Base-by-base conservation (phyloP, 2,329 filamentous ascomycete genomes). In the Fusarium sp. region DNA sequence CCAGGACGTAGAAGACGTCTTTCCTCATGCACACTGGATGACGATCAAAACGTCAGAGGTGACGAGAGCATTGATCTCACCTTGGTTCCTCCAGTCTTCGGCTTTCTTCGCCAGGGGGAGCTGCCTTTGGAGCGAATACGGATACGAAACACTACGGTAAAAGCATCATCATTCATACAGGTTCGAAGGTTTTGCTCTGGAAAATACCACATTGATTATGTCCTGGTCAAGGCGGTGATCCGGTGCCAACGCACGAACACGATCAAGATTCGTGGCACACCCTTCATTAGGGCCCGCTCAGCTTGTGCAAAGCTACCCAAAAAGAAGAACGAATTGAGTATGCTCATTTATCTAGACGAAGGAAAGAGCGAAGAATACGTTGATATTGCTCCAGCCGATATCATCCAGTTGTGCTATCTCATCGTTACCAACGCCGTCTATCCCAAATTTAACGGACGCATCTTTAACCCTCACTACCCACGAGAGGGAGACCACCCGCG, bases 361-460 rank as follows among this genome's bases (percentile, higher is more conserved):
- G 65, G 79, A 5, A 34, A 68, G 0, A 55, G 74, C 1, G 55
- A 81, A 1, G 76, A 80, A 0, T 61, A 82, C 0, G 70, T 85
- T 0, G 84, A 88, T 4, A 74, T 90, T 0, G 45, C 77, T 0
- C 58, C 84, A 0, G 52, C 69, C 0, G 63, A 80, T 0, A 79
- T 90, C 0, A 71, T 80, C 3, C 66, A 77, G 2, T 77, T 82
- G 9, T 79, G 87, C 1, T 75, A 74, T 0, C 77, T 92, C 0
- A 74, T 82, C 1, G 77, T 85, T 4, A 92, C 90, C 0, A 93
- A 92, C 62, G 76, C 82, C 0, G 70, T 77, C 0, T 88, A 83
- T 45, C 85, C 85, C 0, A 59, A 75, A 0, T 79, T 73, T 51
- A 72, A 80, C 49, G 74, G 78, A 1, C 79, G 78, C 10, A 56